Conservation (phyloP, 805 yeast genomes). For the Yarrowia divulgata region DNA sequence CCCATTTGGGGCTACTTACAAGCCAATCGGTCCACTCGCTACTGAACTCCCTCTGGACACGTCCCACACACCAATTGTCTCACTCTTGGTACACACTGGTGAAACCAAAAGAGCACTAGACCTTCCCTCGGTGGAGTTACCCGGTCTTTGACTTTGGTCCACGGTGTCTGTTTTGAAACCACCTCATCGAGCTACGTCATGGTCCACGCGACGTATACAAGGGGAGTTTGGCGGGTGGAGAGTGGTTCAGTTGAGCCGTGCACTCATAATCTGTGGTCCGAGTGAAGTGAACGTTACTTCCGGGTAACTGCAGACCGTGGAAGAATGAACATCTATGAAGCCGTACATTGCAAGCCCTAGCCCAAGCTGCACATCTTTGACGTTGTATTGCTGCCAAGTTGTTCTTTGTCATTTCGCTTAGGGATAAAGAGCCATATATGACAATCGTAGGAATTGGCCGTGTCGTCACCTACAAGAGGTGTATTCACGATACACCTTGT, state of each 20-base stretch:
- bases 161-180: not conserved
- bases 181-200: slow-evolving; percentile 18
- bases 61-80: no score
- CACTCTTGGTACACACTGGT: no score
- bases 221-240: not conserved
- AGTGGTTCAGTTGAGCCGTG: not conserved
- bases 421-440: no score
- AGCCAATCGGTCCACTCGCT: no score
- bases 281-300: no score
- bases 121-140: not conserved
- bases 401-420: not conserved
- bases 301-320: no score
- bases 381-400: not conserved
- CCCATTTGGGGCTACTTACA: no score
- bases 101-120: slow-evolving; percentile 3
- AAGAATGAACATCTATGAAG: no score
- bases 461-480: no score
- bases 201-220: slow-evolving; percentile 22
- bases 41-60: no score
- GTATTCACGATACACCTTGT: no score
- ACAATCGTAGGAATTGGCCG: no score
- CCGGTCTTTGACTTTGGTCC: slow-evolving; percentile 14
- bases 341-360: slow-evolving; percentile 1
- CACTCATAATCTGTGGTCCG: not conserved
- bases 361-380: slow-evolving; percentile 1